phyloP scores from a whole-genome alignment of 1,284 basidiomycete species.

The Ganoderma resinaceum region DNA sequence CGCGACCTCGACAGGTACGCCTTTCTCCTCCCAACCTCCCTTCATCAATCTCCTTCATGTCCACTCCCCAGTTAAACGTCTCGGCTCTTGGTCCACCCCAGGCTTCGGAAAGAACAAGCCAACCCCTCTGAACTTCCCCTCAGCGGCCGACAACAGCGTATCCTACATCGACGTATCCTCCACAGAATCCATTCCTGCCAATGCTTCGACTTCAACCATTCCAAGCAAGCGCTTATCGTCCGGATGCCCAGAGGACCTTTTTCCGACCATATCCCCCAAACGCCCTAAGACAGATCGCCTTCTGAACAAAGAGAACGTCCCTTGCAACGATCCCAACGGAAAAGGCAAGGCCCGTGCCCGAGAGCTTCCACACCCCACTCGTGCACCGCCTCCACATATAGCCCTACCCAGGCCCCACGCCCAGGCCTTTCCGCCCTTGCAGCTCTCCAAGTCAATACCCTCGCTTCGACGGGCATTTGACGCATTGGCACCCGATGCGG shows the following conservation, averaged over 20 bases:
- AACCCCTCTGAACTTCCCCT: conserved; percentile 12
- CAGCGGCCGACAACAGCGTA: conserved; percentile 24
- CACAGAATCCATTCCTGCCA: conserved; percentile 30
- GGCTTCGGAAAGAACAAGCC: conserved; percentile 39
- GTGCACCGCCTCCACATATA: neutral
- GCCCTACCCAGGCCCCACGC: neutral
- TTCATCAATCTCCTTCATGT: neutral
- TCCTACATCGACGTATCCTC: conserved; percentile 32
- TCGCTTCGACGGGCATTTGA: conserved; percentile 10
- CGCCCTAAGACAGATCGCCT: conserved; percentile 30
- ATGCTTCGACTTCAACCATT: conserved; percentile 29
- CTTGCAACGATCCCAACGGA: conserved; percentile 15
- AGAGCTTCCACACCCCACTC: neutral
- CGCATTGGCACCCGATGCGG: conserved; percentile 13
- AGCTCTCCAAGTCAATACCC: neutral
- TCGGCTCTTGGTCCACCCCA: conserved; percentile 41
- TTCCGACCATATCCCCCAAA: conserved; percentile 31
- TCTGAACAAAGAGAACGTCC: conserved; percentile 40
- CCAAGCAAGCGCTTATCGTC: conserved; percentile 39
- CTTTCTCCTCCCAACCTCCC: neutral
- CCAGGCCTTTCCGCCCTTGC: neutral
- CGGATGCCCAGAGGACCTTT: conserved; percentile 24
- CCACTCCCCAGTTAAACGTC: conserved; percentile 27
- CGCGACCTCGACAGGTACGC: conserved; percentile 27
- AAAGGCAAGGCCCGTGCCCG: conserved; percentile 34